Base-by-base conservation (phyloP, 2,329 filamentous ascomycete species). In the Claviceps maximensis region DNA sequence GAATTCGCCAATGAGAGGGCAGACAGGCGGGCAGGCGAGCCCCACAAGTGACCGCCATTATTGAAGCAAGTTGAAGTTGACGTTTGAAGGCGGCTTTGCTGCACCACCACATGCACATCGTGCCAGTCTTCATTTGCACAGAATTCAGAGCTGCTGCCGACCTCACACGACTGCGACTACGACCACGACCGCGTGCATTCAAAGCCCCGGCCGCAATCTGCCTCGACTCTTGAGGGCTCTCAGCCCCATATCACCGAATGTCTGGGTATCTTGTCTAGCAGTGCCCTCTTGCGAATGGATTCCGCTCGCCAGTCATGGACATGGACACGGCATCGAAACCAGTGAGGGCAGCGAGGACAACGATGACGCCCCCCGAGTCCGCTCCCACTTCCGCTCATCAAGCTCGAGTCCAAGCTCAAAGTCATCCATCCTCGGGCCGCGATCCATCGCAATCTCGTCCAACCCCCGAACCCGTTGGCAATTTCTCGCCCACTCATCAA, bases 401-500 rank as follows among this genome's bases (percentile, higher is more conserved):
- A 19, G 5, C 13, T 5, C 46, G 19, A 41, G 6, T 42, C 15
- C 52, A 52, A 38, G 38, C 41, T 19, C 54, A 25, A 25, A 40
- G 40, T 17, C 50, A 36, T 15, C 15, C 53, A 10, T 31, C 29
- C 17, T 46, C 27, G 25, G 44, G 12, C 27, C 49, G 27, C 19
- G 19, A 51, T 21, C 48, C 7, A 21, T 2, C 49, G 9, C 19
- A 42, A 4, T 46, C 49, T 17, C 51, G 17, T 42, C 44, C 51
- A 21, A 41, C 15, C 23, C 44, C 47, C 2, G 33, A 38, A 9
- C 33, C 49, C 7, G 51, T 31, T 10, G 48, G 44, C 7, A 31
- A 29, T 27, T n/a, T 19, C 31, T 51, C 48, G 51, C 60, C 62
- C 49, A 62, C 65, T 52, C 65, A 64, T 52, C 67, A 65, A 45